Evolutionary conservation across 768 basidiomycete genomes (phyloP).

Genomic region (Boletus fagicola): DNA sequence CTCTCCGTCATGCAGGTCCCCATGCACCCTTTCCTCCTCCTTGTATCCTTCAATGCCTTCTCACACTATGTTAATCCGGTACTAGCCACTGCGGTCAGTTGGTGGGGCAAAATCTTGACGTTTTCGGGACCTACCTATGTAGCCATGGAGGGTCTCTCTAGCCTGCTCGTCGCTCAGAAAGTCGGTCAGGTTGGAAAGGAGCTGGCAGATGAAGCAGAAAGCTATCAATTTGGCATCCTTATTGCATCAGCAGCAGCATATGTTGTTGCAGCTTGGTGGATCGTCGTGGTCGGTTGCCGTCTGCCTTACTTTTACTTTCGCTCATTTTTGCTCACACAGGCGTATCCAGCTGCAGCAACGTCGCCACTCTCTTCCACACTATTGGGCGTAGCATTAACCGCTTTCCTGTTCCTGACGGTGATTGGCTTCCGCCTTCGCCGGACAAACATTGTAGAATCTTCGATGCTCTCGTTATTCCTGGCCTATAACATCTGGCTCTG

Average conservation of each 20-base stretch:
- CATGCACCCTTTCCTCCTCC: constrained; percentile 82
- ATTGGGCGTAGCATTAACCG: constrained; percentile 82
- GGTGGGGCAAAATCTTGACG: constrained; percentile 72
- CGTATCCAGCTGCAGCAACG: constrained; percentile 78
- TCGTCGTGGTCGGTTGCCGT: constrained; percentile 60
- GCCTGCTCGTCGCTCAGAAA: constrained; percentile 77
- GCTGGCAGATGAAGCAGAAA: constrained; percentile 69
- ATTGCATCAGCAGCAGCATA: constrained; percentile 77
- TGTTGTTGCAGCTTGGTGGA: constrained; percentile 84
- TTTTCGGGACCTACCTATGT: constrained; percentile 78
- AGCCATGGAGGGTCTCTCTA: constrained; percentile 80
- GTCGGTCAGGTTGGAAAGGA: constrained; percentile 75
- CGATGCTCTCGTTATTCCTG: constrained; percentile 81
- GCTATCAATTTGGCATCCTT: constrained; percentile 73
- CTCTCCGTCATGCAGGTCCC: constrained; percentile 81
- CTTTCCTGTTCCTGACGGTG: constrained; percentile 85
- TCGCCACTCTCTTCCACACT: constrained; percentile 88
- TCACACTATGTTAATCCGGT: constrained; percentile 60
- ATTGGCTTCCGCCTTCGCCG: constrained; percentile 88
- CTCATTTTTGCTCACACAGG: constrained; percentile 39
- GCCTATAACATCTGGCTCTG: constrained; percentile 92
- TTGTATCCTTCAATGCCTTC: constrained; percentile 85
- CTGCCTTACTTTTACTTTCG: neutral
- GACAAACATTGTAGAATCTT: constrained; percentile 92
- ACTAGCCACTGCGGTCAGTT: constrained; percentile 53